Conservation (phyloP, 495 filamentous ascomycete genomes). For the Usnea hakonensis region DNA sequence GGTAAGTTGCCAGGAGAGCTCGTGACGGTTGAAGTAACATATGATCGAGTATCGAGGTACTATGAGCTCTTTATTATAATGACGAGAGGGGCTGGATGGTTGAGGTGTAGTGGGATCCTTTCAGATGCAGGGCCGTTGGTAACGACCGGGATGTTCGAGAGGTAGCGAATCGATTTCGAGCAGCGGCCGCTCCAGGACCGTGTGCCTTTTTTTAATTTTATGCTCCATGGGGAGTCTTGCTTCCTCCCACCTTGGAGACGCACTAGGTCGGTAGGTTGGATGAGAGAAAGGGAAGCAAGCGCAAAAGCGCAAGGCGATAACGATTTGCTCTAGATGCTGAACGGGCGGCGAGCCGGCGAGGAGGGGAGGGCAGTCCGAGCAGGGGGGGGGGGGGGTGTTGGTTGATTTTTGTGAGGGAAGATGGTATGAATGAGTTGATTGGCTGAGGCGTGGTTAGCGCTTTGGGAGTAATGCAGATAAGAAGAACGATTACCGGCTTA, state of each 20-base stretch:
- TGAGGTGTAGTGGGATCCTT: constrained; percentile 6
- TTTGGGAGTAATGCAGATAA: constrained; percentile 18
- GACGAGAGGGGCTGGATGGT: constrained; percentile 21
- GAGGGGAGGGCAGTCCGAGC: not conserved
- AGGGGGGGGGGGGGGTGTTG: not conserved
- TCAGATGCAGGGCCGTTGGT: constrained; percentile 12
- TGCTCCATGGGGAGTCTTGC: not conserved
- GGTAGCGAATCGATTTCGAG: not conserved
- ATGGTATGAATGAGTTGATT: constrained; percentile 11
- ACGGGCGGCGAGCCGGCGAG: constrained; percentile 1
- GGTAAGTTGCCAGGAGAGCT: constrained; percentile 6
- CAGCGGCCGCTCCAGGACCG: constrained; percentile 7
- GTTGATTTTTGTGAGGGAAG: not conserved
- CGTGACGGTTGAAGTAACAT: constrained; percentile 13
- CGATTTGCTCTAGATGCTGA: constrained; percentile 2
- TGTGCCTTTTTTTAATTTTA: constrained; percentile 2
- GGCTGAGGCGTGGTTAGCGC: constrained; percentile 4
- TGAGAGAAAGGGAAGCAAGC: constrained; percentile 2
- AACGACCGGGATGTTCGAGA: constrained; percentile 3
- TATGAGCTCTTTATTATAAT: constrained; percentile 19
- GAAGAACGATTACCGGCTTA: constrained; percentile 13
- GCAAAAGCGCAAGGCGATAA: constrained; percentile 19
- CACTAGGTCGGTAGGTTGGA: not conserved
- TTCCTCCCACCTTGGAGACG: not conserved
- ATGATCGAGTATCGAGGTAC: constrained; percentile 17